phyloP scores from a whole-genome alignment of 805 yeast genomes.

The Isabelozyma rhagii region DNA sequence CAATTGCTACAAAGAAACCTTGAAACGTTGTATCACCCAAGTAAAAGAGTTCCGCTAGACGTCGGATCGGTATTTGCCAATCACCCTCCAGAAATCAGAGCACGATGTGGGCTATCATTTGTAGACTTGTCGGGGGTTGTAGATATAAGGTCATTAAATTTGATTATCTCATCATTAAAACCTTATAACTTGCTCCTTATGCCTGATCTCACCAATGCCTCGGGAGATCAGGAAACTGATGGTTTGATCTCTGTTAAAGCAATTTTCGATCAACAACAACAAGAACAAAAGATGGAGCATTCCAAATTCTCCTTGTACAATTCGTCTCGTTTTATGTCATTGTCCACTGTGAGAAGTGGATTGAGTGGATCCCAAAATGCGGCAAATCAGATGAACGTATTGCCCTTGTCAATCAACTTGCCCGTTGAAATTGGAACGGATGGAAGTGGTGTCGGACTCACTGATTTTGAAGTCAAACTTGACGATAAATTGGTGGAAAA shows the following conservation, averaged over 20 bases:
- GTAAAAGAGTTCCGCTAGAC: constrained; percentile 31
- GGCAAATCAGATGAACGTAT: constrained; percentile 25
- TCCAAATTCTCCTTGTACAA: constrained; percentile 14
- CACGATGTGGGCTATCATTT: constrained; percentile 70
- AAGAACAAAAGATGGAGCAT: constrained; percentile 19
- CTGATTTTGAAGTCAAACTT: constrained; percentile 57
- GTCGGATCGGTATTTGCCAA: constrained; percentile 15
- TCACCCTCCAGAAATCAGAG: constrained; percentile 31
- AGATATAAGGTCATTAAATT: constrained; percentile 75
- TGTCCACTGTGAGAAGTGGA: constrained; percentile 29
- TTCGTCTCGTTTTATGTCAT: constrained; percentile 26
- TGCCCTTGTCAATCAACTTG: constrained; percentile 33
- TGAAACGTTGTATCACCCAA: constrained; percentile 54
- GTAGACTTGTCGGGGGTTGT: constrained; percentile 83
- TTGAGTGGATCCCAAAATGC: constrained; percentile 9
- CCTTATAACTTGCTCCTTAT: constrained; percentile 69
- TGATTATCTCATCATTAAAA: constrained; percentile 73
- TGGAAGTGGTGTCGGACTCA: constrained; percentile 23
- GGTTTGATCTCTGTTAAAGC: constrained; percentile 25
- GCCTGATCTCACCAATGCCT: constrained; percentile 37
- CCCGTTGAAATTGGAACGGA: constrained; percentile 52
- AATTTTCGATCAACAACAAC: constrained; percentile 29
- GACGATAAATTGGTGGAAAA: constrained; percentile 60
- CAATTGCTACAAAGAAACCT: constrained; percentile 37
- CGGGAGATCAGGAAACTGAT: constrained; percentile 15